Evolutionary conservation across 768 basidiomycete genomes (phyloP).

Genomic region (Amanita pseudoporphyria): DNA sequence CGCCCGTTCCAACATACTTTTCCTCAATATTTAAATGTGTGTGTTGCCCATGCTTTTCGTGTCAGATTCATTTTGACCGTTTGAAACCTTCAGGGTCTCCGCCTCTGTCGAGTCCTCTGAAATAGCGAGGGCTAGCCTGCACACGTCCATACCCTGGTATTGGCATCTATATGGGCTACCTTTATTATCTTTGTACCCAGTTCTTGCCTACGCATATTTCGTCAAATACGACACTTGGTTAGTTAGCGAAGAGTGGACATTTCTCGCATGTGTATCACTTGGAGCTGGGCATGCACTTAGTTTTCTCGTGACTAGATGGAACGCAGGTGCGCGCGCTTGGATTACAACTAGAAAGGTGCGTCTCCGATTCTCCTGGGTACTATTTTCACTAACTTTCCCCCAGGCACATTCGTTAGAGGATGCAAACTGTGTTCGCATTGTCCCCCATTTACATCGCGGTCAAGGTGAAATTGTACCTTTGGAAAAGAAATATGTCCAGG

Average conservation of each 20-base stretch:
- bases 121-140: conserved; percentile 58
- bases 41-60: background rate
- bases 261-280: conserved; percentile 79
- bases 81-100: conserved; percentile 29
- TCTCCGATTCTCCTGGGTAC: background rate
- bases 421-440: conserved; percentile 74
- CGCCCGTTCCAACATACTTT: background rate
- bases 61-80: conserved; percentile 5
- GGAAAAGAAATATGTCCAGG: conserved; percentile 46
- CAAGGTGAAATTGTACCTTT: conserved; percentile 84
- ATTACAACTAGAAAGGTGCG: conserved; percentile 69
- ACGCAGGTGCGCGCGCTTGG: conserved; percentile 63
- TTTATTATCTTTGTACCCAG: conserved; percentile 71
- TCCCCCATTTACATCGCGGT: conserved; percentile 75
- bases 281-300: conserved; percentile 86
- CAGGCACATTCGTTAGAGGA: conserved; percentile 56
- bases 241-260: conserved; percentile 95
- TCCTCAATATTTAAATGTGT: conserved; percentile 1
- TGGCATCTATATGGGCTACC: conserved; percentile 67
- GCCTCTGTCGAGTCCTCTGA: conserved; percentile 56
- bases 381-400: conserved; percentile 1
- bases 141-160: conserved; percentile 57
- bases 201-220: conserved; percentile 87
- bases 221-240: conserved; percentile 87
- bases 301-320: conserved; percentile 90